Percentiles rank a stretch among this genome's conserved stretches.
phyloP scores from a whole-genome alignment of 2,329 filamentous ascomycete genomes.

The Coniosporium tulheliwenetii region DNA sequence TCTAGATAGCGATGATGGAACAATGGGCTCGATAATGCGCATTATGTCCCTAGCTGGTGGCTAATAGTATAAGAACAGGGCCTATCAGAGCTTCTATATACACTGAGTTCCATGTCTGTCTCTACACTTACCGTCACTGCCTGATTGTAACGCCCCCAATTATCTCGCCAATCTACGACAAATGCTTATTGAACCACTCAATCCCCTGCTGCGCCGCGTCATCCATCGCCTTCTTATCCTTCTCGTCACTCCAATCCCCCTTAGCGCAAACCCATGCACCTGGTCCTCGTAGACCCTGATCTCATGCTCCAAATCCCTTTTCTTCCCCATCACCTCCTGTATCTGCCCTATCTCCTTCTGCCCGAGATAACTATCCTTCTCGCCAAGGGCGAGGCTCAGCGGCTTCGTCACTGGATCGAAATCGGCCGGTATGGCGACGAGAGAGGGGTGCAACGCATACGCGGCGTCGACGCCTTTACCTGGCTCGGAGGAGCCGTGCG shows the following conservation, averaged over 20 bases:
- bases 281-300: conserved; percentile 27
- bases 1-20: too few species aligned
- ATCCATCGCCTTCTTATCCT: conserved; percentile 32
- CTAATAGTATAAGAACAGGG: too few species aligned
- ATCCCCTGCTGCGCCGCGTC: conserved; percentile 25
- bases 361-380: conserved; percentile 25
- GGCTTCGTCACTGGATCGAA: conserved; percentile 24
- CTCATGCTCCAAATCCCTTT: conserved; percentile 21
- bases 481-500: conserved; percentile 10
- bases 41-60: too few species aligned
- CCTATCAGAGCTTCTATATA: too few species aligned
- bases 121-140: too few species aligned
- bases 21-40: too few species aligned
- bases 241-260: conserved; percentile 27
- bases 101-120: too few species aligned
- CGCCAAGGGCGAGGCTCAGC: conserved; percentile 23
- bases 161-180: too few species aligned
- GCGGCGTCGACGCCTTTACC: conserved; percentile 23
- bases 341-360: conserved; percentile 22
- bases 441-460: conserved; percentile 24
- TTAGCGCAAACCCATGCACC: conserved; percentile 27
- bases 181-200: conserved; percentile 22
- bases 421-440: conserved; percentile 26
- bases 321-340: conserved; percentile 23
- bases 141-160: too few species aligned